A percentile compares a stretch with the other conserved stretches of the same genome.
Conservation (phyloP, 306 rosid genomes). For the Malus fusca region DNA sequence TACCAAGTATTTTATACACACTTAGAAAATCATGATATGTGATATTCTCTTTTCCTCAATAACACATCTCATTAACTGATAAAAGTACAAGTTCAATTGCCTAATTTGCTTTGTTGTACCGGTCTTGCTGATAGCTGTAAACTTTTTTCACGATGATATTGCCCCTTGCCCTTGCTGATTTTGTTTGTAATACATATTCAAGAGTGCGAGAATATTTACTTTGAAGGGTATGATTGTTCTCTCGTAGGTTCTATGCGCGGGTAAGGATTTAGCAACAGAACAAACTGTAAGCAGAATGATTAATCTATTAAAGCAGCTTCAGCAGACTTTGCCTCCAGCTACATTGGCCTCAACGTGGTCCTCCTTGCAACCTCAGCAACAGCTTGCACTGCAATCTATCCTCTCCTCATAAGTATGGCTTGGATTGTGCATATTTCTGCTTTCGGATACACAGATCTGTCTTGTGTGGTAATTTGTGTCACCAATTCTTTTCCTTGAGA, state of each 20-base stretch:
- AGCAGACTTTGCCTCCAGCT: slow-evolving; percentile 81
- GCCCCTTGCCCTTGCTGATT: not conserved
- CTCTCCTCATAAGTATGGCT: slow-evolving; percentile 55
- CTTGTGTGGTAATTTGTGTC: slow-evolving; percentile 42
- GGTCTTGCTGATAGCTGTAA: not conserved
- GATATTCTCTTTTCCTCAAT: not conserved
- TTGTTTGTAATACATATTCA: not conserved
- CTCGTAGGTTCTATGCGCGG: slow-evolving; percentile 73
- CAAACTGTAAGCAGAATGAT: slow-evolving; percentile 82
- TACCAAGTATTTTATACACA: not conserved
- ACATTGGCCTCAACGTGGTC: slow-evolving; percentile 97
- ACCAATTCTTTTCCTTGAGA: slow-evolving; percentile 70
- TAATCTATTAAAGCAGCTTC: slow-evolving; percentile 79
- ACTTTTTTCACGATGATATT: not conserved
- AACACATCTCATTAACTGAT: not conserved
- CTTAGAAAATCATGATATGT: not conserved
- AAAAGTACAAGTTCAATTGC: not conserved
- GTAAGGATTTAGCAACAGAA: slow-evolving; percentile 90
- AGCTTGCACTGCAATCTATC: slow-evolving; percentile 83
- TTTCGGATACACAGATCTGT: slow-evolving; percentile 23
- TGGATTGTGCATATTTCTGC: slow-evolving; percentile 25
- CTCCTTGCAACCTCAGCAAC: slow-evolving; percentile 94
- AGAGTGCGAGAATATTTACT: slow-evolving; percentile 1
- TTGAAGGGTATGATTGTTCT: slow-evolving; percentile 8
- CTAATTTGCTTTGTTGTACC: not conserved